Conservation (phyloP, 148 eudicot species). For the Diospyros lotus region DNA sequence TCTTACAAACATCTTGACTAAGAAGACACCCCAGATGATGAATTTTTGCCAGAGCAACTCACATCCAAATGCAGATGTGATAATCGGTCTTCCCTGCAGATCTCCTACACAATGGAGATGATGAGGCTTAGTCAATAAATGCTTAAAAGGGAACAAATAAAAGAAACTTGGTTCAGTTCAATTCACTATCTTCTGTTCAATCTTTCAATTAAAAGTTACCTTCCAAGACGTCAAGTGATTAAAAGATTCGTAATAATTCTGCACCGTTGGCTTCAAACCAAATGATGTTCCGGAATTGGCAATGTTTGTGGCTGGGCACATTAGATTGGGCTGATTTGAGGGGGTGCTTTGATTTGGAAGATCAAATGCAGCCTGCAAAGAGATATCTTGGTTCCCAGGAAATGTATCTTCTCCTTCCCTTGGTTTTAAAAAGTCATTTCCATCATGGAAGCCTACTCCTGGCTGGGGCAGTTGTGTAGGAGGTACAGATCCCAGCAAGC, state of each 20-base stretch:
- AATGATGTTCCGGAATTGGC: conserved; percentile 29
- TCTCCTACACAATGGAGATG: conserved; percentile 29
- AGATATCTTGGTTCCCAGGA: conserved; percentile 31
- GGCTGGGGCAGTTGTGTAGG: conserved; percentile 24
- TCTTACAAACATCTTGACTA: conserved; percentile 18
- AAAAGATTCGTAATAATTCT: conserved; percentile 36
- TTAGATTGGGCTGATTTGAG: conserved; percentile 28
- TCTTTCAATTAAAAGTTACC: conserved; percentile 26
- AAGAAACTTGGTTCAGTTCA: neutral
- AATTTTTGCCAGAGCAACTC: conserved; percentile 54
- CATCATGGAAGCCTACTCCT: conserved; percentile 33
- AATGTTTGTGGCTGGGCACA: conserved; percentile 24
- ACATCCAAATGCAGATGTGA: conserved; percentile 52
- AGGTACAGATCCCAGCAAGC: conserved; percentile 33
- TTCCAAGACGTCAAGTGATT: conserved; percentile 42
- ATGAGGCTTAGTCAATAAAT: neutral
- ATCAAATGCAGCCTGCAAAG: conserved; percentile 32
- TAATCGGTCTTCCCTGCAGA: conserved; percentile 41
- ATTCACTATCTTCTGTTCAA: neutral
- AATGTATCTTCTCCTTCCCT: conserved; percentile 30
- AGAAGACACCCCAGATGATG: conserved; percentile 66
- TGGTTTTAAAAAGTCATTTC: conserved; percentile 25
- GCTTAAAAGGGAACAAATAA: too few relatives aligned
- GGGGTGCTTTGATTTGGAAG: conserved; percentile 30
- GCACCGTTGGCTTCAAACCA: conserved; percentile 31